phyloP scores from a whole-genome alignment of 441 rosid species.

The Pelargonium myrrhifolium region DNA sequence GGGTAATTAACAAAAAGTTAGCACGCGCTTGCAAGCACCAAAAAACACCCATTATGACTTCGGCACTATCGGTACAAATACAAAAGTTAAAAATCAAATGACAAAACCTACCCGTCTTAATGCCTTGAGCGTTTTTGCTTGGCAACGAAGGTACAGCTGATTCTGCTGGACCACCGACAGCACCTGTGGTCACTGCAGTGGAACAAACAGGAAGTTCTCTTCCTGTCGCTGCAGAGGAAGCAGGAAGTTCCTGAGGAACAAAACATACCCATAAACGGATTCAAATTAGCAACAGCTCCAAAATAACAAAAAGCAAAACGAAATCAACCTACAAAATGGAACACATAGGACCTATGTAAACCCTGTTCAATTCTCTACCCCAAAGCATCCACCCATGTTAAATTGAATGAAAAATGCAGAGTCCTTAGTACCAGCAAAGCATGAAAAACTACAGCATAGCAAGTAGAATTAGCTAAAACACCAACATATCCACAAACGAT shows the following conservation, averaged over 20 bases:
- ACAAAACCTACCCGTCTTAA: slow-evolving; percentile 35
- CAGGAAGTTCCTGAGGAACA: slow-evolving; percentile 31
- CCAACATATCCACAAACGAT: not conserved
- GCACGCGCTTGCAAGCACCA: not conserved
- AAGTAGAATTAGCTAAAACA: not conserved
- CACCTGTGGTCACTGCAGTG: slow-evolving; percentile 25
- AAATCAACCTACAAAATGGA: slow-evolving; percentile 4
- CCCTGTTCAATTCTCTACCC: not conserved
- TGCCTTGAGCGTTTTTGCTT: slow-evolving; percentile 27
- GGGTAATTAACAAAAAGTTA: not conserved
- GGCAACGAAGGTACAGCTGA: slow-evolving; percentile 20
- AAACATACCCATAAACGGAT: slow-evolving; percentile 2
- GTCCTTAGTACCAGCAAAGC: not conserved
- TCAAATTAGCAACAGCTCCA: not conserved
- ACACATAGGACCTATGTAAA: slow-evolving; percentile 5
- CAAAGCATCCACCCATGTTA: slow-evolving; percentile 3
- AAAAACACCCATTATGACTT: slow-evolving; percentile 10
- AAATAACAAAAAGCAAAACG: not conserved
- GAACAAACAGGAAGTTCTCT: slow-evolving; percentile 1
- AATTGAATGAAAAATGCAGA: not conserved
- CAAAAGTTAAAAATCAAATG: not conserved
- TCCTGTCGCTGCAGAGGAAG: slow-evolving; percentile 18
- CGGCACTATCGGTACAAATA: not conserved
- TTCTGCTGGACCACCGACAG: slow-evolving; percentile 28
- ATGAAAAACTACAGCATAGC: not conserved